phyloP scores from a whole-genome alignment of 2,329 filamentous ascomycete species.

The Diaporthe velutina region DNA sequence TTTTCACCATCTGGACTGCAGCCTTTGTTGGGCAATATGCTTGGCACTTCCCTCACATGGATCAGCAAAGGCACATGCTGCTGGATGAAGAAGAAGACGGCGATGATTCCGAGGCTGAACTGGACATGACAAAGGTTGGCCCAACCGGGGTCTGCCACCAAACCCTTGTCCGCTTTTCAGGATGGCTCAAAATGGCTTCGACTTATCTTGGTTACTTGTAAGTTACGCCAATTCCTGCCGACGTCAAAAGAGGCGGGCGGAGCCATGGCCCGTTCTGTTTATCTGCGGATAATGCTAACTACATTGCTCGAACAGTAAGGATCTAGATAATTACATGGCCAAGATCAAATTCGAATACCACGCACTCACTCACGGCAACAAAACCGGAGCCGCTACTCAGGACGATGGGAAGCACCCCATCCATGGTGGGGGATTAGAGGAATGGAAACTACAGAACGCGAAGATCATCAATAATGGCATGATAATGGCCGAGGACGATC shows the following conservation, averaged over 20 bases:
- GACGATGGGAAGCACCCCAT: slow-evolving; percentile 53
- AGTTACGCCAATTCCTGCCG: not conserved
- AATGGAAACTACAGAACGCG: slow-evolving; percentile 60
- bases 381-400: slow-evolving; percentile 12
- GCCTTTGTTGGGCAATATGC: slow-evolving; percentile 76
- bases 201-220: slow-evolving; percentile 66
- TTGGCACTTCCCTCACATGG: slow-evolving; percentile 77
- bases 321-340: slow-evolving; percentile 66
- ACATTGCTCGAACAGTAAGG: slow-evolving; percentile 44
- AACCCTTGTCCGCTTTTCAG: slow-evolving; percentile 64
- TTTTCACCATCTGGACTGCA: slow-evolving; percentile 77
- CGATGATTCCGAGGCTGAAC: slow-evolving; percentile 41
- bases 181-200: slow-evolving; percentile 67
- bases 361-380: slow-evolving; percentile 44
- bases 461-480: slow-evolving; percentile 60
- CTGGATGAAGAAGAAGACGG: slow-evolving; percentile 52
- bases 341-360: slow-evolving; percentile 63
- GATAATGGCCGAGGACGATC: slow-evolving; percentile 51
- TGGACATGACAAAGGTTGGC: slow-evolving; percentile 52
- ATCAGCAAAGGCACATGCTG: slow-evolving; percentile 67
- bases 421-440: slow-evolving; percentile 67
- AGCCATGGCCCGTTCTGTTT: not conserved
- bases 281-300: not conserved
- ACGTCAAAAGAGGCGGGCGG: not conserved
- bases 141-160: slow-evolving; percentile 62